A percentile compares a stretch with the other conserved stretches of the same genome.
Conservation (phyloP, 176 grass and related monocot genomes). For the Eremochloa ophiuroides region DNA sequence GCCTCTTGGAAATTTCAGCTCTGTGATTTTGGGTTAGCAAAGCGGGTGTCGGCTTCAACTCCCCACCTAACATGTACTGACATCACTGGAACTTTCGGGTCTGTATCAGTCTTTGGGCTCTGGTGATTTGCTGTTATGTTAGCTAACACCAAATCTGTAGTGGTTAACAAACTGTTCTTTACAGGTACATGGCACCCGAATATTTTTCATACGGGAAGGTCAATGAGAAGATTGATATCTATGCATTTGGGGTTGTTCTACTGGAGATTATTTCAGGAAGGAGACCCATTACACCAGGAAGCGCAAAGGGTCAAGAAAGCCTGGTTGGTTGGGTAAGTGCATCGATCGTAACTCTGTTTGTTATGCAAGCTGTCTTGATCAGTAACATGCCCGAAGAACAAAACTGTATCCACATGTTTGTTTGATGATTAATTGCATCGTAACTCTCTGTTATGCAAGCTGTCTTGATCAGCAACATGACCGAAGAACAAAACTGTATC, state of each 20-base stretch:
- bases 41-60: conserved; percentile 59
- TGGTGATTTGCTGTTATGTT: conserved; percentile 5
- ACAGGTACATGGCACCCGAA: conserved; percentile 93
- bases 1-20: conserved; percentile 46
- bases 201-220: conserved; percentile 87
- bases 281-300: conserved; percentile 70
- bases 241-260: conserved; percentile 85
- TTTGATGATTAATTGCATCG: no score
- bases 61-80: conserved; percentile 65
- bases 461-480: no score
- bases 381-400: no score
- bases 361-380: background rate
- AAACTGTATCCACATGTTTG: no score
- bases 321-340: conserved; percentile 89
- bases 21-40: conserved; percentile 96
- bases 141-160: conserved; percentile 14
- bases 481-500: no score
- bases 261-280: conserved; percentile 98
- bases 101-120: conserved; percentile 19
- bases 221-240: conserved; percentile 92
- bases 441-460: no score
- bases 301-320: conserved; percentile 72
- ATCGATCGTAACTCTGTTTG: background rate
- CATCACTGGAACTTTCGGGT: conserved; percentile 97
- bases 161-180: conserved; percentile 27